A percentile compares a stretch with the other conserved stretches of the same genome.
These are phyloP conservation scores for Tolypocladium ophioglossoides DNA, from an alignment of 2,329 filamentous ascomycete species.

Conservation along the genomic window DNA sequence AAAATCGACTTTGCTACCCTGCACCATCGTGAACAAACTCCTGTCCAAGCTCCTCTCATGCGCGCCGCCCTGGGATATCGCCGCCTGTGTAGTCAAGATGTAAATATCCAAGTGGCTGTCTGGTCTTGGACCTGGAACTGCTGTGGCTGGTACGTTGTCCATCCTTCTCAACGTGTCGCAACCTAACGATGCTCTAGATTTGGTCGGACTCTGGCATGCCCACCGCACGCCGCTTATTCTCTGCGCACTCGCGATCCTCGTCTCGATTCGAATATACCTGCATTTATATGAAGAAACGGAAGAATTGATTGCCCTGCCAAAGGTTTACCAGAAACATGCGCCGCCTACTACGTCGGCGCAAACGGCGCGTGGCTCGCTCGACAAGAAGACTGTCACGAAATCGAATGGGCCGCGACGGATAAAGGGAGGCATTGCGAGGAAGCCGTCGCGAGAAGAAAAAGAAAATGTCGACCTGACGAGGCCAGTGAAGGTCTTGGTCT, in stretches of 20 bases:
- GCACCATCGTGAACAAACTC: neutral
- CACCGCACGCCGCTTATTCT: conserved; percentile 35
- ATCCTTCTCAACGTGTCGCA: neutral
- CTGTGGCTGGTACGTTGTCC: neutral
- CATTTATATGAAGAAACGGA: conserved; percentile 23
- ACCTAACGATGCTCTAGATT: conserved; percentile 14
- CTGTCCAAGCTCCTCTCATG: neutral
- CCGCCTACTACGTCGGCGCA: conserved; percentile 2
- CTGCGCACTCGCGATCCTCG: conserved; percentile 23
- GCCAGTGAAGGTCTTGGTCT: conserved; percentile 64
- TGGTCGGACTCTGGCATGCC: conserved; percentile 34
- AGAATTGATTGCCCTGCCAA: conserved; percentile 26
- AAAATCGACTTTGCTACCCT: neutral
- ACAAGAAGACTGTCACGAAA: conserved; percentile 18
- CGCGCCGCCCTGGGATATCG: neutral
- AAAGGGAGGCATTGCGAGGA: conserved; percentile 30
- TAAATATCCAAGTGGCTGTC: neutral
- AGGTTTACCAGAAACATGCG: conserved; percentile 16
- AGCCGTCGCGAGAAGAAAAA: conserved; percentile 14
- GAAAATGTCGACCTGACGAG: conserved; percentile 20
- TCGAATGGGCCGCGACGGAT: conserved; percentile 37
- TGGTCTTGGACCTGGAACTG: neutral
- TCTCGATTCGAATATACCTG: conserved; percentile 31
- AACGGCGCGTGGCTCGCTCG: conserved; percentile 4
- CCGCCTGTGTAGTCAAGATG: neutral